Evolutionary conservation across 768 basidiomycete genomes (phyloP).

Genomic region (Calocybe cyanea): DNA sequence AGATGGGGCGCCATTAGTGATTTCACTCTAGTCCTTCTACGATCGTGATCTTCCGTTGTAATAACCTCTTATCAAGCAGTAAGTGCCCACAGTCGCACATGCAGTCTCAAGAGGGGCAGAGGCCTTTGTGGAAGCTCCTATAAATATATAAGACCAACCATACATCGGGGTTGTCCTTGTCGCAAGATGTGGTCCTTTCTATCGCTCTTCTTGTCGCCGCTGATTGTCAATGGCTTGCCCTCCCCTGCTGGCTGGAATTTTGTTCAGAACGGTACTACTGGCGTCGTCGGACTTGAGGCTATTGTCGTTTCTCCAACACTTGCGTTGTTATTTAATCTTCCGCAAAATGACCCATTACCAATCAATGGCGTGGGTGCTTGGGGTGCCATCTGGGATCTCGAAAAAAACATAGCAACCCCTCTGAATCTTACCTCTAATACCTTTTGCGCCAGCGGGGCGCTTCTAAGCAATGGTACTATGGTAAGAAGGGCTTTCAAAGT

Average conservation of each 20-base stretch:
- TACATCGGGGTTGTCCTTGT: too few species aligned
- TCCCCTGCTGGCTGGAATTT: background rate
- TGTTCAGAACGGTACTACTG: too few species aligned
- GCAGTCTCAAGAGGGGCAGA: too few species aligned
- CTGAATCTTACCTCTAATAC: background rate
- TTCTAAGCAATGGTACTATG: conserved; percentile 2
- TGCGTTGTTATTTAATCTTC: background rate
- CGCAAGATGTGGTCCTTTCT: background rate
- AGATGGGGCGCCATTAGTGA: too few species aligned
- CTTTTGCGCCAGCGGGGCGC: background rate
- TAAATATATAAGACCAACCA: too few species aligned
- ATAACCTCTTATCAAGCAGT: too few species aligned
- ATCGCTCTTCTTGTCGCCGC: background rate
- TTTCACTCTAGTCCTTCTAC: too few species aligned
- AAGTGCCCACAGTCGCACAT: too few species aligned
- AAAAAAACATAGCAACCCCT: background rate
- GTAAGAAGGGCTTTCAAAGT: background rate
- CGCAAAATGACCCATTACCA: background rate
- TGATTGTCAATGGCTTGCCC: background rate
- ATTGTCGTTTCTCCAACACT: conserved; percentile 2
- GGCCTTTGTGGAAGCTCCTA: too few species aligned
- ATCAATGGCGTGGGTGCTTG: background rate
- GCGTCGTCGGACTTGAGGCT: background rate
- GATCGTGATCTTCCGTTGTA: too few species aligned
- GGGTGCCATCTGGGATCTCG: background rate